Base-by-base conservation (phyloP, 805 yeast species). In the Komagataella pastoris region DNA sequence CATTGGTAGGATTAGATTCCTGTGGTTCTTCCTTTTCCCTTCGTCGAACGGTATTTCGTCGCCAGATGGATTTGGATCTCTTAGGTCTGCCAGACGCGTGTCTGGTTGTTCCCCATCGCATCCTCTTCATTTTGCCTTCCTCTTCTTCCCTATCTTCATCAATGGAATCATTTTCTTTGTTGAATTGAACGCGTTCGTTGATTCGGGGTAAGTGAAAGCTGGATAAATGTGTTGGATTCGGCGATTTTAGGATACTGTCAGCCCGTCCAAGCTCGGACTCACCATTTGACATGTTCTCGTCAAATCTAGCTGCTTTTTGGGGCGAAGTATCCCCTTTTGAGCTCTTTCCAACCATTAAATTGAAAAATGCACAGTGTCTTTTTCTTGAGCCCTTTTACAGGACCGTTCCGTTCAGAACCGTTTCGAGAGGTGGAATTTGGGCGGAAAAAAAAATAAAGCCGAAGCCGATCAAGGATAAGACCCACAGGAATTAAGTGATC, bases 91-190 rank as follows among this genome's bases (percentile, higher is more conserved):
- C 95, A 55, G 79, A 75, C 53, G 79, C 79, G 59, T 80, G 78
- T 58, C 96, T 75, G 57, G 85, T 88, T 3, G 97, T 90, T 53
- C 97, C 97, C 96, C 95, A 88, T 67, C 96, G 75, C 58, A 83
- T 77, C 59, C 95, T 75, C 57, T 83, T 80, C 80, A 85, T 84
- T 14, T 14, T 30, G 40, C n/a, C 14, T 30, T 30, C 40, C 14
- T 30, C 40, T 8, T 30, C 40, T 10, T 30, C 40, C 14, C 8
- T 8, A 10, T 30, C 40, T 30, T 30, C 8, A 7, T 30, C 40
- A 14, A 30, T 10, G 40, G 40, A 30, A 30, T 30, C 40, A 8
- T 10, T 30, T 30, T 30, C 40, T 30, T 30, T 10, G 14, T 30
- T 12, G 14, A 30, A 30, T 14, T 30, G 40, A 30, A 30, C 40